Evolutionary conservation across 148 eudicot species (phyloP), one percentile per base, ranked within the genome.

Genomic region (Tetragonia tetragonoides): DNA sequence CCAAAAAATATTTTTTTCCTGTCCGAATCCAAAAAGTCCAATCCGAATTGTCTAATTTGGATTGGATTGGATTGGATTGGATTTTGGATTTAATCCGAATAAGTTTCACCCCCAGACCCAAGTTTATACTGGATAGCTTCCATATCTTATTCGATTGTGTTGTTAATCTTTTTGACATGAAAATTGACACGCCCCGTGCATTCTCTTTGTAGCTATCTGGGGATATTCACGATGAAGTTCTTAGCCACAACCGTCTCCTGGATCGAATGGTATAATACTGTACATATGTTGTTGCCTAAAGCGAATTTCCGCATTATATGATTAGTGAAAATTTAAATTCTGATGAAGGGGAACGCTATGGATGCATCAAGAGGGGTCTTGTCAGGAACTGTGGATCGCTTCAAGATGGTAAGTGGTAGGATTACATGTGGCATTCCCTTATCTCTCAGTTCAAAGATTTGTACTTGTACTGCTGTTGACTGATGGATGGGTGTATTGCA

Each of bases 301-400:
- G 17, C 39, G 20, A 39, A 20, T 42, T 69, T 38, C 53, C 49
- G 24, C 7, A 57, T 59, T 82, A 62, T 65, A 54, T 56, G 15
- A 53, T 23, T 7, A 1, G 15, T 20, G 46, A 21, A 28, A 76
- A 68, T 17, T 59, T 69, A 66, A 47, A 73, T 67, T 76, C 28
- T 67, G 38, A 75, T 69, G 66, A 72, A 93, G 97, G 97, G 98
- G 17, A 86, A 85, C 81, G 88, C 78, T 40, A 94, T 94, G 98
- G 97, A 94, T 88, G 77, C 95, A 76, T 88, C 97, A n/a, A 88
- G 98, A 83, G 98, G 98, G 62, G 83, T 89, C 75, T 77, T 94
- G 85, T 92, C 95, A 40, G 90, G 93, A 71, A 92, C 98, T 61
- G 89, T 94, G 80, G 88, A 88, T 78, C 88, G 91, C 65, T 94